Evolutionary conservation across 225 moss, liverwort and hornwort species (phyloP).

Genomic region (Antitrichia curtipendula): DNA sequence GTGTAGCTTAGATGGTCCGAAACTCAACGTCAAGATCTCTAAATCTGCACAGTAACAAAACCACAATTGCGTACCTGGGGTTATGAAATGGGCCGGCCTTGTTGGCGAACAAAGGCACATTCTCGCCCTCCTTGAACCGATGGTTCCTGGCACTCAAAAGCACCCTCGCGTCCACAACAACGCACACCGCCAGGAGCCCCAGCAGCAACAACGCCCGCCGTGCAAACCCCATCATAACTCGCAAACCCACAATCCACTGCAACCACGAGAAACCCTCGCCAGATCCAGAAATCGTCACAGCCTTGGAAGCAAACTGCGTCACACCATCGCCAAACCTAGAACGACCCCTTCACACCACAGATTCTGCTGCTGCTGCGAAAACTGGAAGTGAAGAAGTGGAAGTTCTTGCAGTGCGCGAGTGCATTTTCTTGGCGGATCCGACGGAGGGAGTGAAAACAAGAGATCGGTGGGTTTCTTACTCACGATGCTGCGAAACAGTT

Average conservation of each 20-base stretch:
- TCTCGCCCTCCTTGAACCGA: conserved; percentile 52
- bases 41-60: background rate
- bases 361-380: background rate
- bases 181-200: background rate
- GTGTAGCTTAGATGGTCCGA: background rate
- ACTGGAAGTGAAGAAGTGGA: background rate
- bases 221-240: background rate
- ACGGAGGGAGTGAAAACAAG: background rate
- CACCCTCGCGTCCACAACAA: conserved; percentile 15
- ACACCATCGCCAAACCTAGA: background rate
- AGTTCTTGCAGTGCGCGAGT: background rate
- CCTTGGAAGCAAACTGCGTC: background rate
- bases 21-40: background rate
- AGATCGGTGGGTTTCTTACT: background rate
- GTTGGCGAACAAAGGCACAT: conserved; percentile 87
- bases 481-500: background rate
- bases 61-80: conserved; percentile 27
- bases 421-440: background rate
- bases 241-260: background rate
- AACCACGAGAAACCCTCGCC: background rate
- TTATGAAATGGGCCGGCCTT: conserved; percentile 93
- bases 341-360: background rate
- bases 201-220: background rate
- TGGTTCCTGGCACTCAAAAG: conserved; percentile 49
- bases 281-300: background rate